Percentiles rank a stretch among this genome's conserved stretches.
Conservation (phyloP, 352 stramenopile species). For the Pythium aphanidermatum region DNA sequence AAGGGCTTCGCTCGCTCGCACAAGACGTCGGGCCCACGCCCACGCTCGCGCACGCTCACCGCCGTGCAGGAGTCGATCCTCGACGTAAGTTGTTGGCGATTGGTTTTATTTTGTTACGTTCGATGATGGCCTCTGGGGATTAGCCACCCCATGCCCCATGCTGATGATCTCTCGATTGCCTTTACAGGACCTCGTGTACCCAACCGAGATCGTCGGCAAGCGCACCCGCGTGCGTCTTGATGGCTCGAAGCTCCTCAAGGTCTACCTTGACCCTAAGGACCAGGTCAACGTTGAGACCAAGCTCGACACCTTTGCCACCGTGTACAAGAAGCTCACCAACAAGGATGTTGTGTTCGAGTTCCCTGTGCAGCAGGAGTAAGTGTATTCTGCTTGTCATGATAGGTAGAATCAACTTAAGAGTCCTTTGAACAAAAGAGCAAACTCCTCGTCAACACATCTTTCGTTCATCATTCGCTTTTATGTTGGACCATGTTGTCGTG, state of each 20-base stretch:
- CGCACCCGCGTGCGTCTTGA: conserved; percentile 96
- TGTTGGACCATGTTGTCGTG: conserved; percentile 9
- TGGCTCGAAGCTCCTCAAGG: conserved; percentile 97
- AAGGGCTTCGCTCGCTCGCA: conserved; percentile 95
- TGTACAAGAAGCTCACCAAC: conserved; percentile 99
- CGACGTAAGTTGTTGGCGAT: conserved; percentile 74
- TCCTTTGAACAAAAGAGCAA: conserved; percentile 51
- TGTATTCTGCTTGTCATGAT: conserved; percentile 21
- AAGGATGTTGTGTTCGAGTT: conserved; percentile 99
- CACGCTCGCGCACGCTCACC: conserved; percentile 96
- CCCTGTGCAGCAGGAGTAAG: conserved; percentile 85
- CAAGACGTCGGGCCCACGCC: conserved; percentile 93
- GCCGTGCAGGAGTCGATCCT: conserved; percentile 99
- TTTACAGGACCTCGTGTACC: conserved; percentile 97
- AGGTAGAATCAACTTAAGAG: conserved; percentile 23
- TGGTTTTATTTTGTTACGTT: conserved; percentile 31
- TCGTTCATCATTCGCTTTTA: neutral
- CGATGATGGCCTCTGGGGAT: conserved; percentile 87
- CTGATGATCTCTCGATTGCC: conserved; percentile 39
- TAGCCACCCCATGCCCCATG: conserved; percentile 87
- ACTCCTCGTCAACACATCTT: conserved; percentile 20
- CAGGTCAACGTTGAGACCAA: conserved; percentile 99
- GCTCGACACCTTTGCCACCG: conserved; percentile 98
- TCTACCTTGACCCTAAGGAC: conserved; percentile 98
- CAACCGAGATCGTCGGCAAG: conserved; percentile 99